phyloP scores from a whole-genome alignment of 2,329 filamentous ascomycete species.

The Rhinocladiella mackenziei region DNA sequence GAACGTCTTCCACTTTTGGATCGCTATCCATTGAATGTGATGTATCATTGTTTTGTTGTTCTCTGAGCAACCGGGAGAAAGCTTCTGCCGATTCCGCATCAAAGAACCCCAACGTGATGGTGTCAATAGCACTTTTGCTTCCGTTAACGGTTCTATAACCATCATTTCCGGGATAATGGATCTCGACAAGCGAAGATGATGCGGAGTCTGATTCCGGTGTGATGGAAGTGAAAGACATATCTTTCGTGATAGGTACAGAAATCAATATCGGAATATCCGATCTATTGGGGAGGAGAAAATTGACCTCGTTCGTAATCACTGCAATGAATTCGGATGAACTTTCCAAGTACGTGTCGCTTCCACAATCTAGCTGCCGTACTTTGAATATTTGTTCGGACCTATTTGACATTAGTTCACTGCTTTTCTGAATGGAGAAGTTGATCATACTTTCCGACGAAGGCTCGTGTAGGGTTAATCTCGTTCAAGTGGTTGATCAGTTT shows the following conservation, averaged over 20 bases:
- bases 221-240: constrained; percentile 3
- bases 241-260: constrained; percentile 7
- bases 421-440: not conserved
- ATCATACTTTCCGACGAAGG: constrained; percentile 6
- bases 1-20: not conserved
- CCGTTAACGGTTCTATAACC: constrained; percentile 14
- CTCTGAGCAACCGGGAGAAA: constrained; percentile 1
- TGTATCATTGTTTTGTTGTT: not conserved
- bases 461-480: constrained; percentile 2
- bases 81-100: constrained; percentile 11
- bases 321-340: constrained; percentile 7
- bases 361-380: constrained; percentile 11
- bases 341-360: constrained; percentile 4
- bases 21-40: not conserved
- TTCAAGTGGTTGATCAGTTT: constrained; percentile 16
- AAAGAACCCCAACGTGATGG: constrained; percentile 8
- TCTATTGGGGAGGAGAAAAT: constrained; percentile 9
- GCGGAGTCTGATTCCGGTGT: constrained; percentile 4
- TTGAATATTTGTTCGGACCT: constrained; percentile 11
- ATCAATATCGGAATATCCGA: constrained; percentile 11
- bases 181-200: constrained; percentile 13
- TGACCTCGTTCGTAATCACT: constrained; percentile 7
- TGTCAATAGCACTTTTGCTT: constrained; percentile 16
- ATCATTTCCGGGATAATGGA: constrained; percentile 8
- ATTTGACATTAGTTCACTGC: not conserved